phyloP scores from a whole-genome alignment of 805 yeast species.

The Yamadazyma paraphyllophila region DNA sequence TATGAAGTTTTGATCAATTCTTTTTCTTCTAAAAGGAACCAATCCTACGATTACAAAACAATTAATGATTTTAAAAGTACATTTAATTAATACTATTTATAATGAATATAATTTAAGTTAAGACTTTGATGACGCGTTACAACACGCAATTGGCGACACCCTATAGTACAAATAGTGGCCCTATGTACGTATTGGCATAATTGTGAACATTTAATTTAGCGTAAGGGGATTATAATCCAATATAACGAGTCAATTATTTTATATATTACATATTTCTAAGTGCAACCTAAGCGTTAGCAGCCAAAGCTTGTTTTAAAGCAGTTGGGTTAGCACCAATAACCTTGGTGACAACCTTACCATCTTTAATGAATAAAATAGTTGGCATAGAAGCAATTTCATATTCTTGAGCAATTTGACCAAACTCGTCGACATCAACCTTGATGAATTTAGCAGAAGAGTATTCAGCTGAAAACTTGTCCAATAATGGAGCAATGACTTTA shows the following conservation, averaged over 20 bases:
- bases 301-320: slow-evolving; percentile 69
- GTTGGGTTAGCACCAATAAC: slow-evolving; percentile 91
- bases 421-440: slow-evolving; percentile 90
- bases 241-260: neutral
- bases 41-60: neutral
- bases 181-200: too few relatives aligned
- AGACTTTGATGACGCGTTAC: neutral
- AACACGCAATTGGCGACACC: too few relatives aligned
- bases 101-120: neutral
- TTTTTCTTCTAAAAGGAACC: slow-evolving; percentile 6
- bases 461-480: slow-evolving; percentile 74
- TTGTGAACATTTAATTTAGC: too few relatives aligned
- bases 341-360: slow-evolving; percentile 73
- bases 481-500: slow-evolving; percentile 92
- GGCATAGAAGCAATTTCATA: slow-evolving; percentile 59
- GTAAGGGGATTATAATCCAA: too few relatives aligned
- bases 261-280: neutral
- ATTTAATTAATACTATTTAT: neutral
- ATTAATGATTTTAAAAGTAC: slow-evolving; percentile 5
- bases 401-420: slow-evolving; percentile 71
- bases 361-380: slow-evolving; percentile 71
- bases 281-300: slow-evolving; percentile 44
- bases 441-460: slow-evolving; percentile 70
- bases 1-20: slow-evolving; percentile 39
- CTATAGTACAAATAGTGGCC: too few relatives aligned